Conservation (phyloP, 352 stramenopile genomes). For the Bremia lactucae region DNA sequence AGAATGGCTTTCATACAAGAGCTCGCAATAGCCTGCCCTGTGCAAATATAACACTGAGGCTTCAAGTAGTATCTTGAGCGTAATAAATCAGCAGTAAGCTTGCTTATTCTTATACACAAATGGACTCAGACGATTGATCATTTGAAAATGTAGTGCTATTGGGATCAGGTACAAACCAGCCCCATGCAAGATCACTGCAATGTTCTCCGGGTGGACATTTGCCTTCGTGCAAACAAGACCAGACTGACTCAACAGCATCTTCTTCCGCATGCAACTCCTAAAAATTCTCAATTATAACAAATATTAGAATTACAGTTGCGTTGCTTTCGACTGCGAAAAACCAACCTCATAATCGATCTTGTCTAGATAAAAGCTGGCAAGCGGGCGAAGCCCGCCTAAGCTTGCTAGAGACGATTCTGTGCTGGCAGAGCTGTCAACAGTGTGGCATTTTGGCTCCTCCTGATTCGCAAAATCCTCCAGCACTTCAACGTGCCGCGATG, state of each 20-base stretch:
- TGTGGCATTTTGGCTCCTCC: slow-evolving; percentile 15
- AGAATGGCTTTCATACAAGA: too few relatives aligned
- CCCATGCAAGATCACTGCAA: slow-evolving; percentile 52
- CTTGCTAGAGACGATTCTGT: slow-evolving; percentile 23
- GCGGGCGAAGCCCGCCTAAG: slow-evolving; percentile 19
- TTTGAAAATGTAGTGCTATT: slow-evolving; percentile 11
- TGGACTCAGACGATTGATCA: too few relatives aligned
- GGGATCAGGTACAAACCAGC: slow-evolving; percentile 43
- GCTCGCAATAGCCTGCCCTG: too few relatives aligned
- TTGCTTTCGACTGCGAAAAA: slow-evolving; percentile 1
- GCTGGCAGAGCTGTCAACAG: slow-evolving; percentile 12
- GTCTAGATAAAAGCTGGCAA: slow-evolving; percentile 33
- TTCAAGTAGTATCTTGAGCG: too few relatives aligned
- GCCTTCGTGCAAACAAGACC: slow-evolving; percentile 25
- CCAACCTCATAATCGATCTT: slow-evolving; percentile 25
- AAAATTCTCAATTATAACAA: background rate
- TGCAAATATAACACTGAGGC: too few relatives aligned
- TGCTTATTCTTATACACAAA: too few relatives aligned
- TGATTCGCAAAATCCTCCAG: slow-evolving; percentile 18
- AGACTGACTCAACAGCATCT: slow-evolving; percentile 10
- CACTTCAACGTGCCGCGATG: slow-evolving; percentile 32
- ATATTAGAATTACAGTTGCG: slow-evolving; percentile 1
- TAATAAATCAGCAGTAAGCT: too few relatives aligned
- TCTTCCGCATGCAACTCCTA: slow-evolving; percentile 16
- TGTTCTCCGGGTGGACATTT: slow-evolving; percentile 20